A percentile compares a stretch with the other conserved stretches of the same genome.
These are phyloP conservation scores for Sanguinoderma infundibulare DNA, from an alignment of 1,284 basidiomycete species.

Conservation along the genomic window DNA sequence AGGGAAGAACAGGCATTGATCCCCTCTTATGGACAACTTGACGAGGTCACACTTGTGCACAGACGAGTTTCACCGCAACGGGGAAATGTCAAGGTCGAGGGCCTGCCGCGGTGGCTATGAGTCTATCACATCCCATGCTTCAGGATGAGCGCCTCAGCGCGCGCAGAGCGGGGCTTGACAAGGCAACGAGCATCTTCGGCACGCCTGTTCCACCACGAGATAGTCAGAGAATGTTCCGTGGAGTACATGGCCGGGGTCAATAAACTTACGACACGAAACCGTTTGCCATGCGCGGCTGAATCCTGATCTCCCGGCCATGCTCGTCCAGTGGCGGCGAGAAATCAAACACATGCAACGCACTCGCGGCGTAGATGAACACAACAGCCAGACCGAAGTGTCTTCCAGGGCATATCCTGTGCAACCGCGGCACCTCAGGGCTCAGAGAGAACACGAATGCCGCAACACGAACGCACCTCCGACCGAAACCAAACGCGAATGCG, in stretches of 20 bases:
- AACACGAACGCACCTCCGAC: constrained; percentile 12
- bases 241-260: background rate
- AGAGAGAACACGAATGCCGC: too few relatives aligned
- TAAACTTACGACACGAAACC: constrained; percentile 10
- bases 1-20: too few relatives aligned
- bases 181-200: constrained; percentile 16
- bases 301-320: background rate
- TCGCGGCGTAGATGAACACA: constrained; percentile 15
- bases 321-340: constrained; percentile 6
- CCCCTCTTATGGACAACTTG: too few relatives aligned
- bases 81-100: too few relatives aligned
- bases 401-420: constrained; percentile 19
- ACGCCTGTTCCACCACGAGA: background rate
- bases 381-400: constrained; percentile 14
- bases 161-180: constrained; percentile 9
- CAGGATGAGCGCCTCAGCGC: constrained; percentile 1
- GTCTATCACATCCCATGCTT: background rate
- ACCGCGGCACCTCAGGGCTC: too few relatives aligned
- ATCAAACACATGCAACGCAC: constrained; percentile 8
- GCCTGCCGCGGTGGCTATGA: too few relatives aligned
- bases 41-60: too few relatives aligned
- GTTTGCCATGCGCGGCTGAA: background rate
- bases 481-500: constrained; percentile 28
- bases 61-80: too few relatives aligned
- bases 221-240: too few relatives aligned